Evolutionary conservation across 176 grass and related monocot genomes (phyloP), one percentile per base, ranked within the genome.

Genomic region (Oryza australiensis): DNA sequence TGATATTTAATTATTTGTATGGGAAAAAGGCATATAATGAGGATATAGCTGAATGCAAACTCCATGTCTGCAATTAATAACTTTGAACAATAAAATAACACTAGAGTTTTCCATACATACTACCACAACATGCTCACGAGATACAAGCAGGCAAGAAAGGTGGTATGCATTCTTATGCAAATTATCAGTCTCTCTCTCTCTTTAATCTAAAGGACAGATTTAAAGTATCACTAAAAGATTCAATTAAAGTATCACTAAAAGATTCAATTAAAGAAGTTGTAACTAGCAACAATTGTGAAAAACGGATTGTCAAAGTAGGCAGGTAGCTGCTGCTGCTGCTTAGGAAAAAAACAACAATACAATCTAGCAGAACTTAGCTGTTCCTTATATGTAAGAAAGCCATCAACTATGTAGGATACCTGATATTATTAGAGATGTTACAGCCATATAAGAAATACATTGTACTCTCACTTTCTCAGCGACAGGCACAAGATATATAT

Each of bases 161-260:
- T 41, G 33, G 3, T 78, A 38, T 28, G 32, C 48, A 81, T 70
- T 81, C 29, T 59, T 80, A 80, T 70, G 33, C 32, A 70, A 18
- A 80, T 37, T 68, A 70, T 5, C 16, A 37, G 55, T 57, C 8
- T 68, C 5, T 32, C 64, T 20, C 4, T 28, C 66, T 2, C 18
- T 3, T 69, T 70, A 22, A 70, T 70, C 9, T 80, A 40, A 40
- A 70, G 26, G 13, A 80, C 7, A 26, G n/a, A 70, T 9, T 10
- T 40, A 40, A 40, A 10, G 38, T 40, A 40, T 26, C 2, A 78
- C 7, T 29, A 43, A 64, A 67, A 27, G 1, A 14, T 62, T 33
- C 37, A 37, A 62, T 24, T 14, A 40, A 23, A 22, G 11, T 40
- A 40, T 26, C 2, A 78, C 7, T 29, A 43, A 64, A 67, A 27